phyloP scores from a whole-genome alignment of 176 grass and related monocot species.

The Oryza brachyantha region DNA sequence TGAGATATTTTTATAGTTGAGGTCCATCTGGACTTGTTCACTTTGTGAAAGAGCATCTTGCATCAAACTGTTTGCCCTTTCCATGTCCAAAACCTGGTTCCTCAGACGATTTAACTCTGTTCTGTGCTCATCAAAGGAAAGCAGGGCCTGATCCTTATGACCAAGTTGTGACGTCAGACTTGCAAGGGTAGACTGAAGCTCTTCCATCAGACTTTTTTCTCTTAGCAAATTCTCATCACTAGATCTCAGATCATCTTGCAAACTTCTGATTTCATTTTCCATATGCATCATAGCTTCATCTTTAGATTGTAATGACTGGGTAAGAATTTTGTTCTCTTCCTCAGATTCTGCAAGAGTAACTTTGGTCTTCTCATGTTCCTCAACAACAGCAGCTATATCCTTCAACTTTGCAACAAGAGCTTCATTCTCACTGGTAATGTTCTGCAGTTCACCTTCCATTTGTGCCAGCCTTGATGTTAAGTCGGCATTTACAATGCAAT shows the following conservation, averaged over 20 bases:
- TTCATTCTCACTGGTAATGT: conserved; percentile 40
- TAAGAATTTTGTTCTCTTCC: conserved; percentile 45
- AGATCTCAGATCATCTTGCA: conserved; percentile 42
- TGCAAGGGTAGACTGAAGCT: conserved; percentile 62
- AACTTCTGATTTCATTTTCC: conserved; percentile 68
- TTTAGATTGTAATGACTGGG: conserved; percentile 59
- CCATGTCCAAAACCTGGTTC: conserved; percentile 46
- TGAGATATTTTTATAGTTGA: conserved; percentile 42
- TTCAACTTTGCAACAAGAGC: conserved; percentile 49
- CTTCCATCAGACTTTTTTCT: conserved; percentile 59
- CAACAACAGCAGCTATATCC: conserved; percentile 38
- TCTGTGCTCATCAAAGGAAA: conserved; percentile 73
- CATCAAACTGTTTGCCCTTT: conserved; percentile 62
- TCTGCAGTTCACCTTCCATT: conserved; percentile 71
- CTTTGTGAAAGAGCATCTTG: conserved; percentile 55
- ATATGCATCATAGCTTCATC: conserved; percentile 50
- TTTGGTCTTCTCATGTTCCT: conserved; percentile 68
- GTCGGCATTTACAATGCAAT: conserved; percentile 44
- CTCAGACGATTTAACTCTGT: conserved; percentile 52
- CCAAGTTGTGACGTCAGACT: conserved; percentile 63
- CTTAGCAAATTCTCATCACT: conserved; percentile 38
- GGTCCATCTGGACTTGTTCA: conserved; percentile 60
- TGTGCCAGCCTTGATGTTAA: conserved; percentile 66
- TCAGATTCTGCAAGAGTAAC: conserved; percentile 49
- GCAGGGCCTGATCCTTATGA: conserved; percentile 63